Base-by-base conservation (phyloP, 306 rosid genomes). In the Vicia villosa region DNA sequence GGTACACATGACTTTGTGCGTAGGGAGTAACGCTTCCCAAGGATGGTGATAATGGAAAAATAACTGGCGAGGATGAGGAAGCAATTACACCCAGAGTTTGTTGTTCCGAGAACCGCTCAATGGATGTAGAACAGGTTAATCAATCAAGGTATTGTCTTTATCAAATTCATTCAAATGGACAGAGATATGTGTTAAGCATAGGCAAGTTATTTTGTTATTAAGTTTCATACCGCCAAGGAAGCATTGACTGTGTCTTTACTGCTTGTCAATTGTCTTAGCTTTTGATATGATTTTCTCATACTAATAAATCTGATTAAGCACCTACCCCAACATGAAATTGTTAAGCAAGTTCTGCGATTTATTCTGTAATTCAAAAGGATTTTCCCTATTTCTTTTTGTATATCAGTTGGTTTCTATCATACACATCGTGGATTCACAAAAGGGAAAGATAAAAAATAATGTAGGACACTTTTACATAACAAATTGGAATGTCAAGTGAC, bases 21-120 rank as follows among this genome's bases (percentile, higher is more conserved):
- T 74, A 92, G 98, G 92, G 83, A 63, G 86, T 80, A 68, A 78
- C 68, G 65, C 83, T 87, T 86, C 79, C 96, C 17, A 78, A 81
- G 19, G 89, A 78, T 74, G 83, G 75, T 70, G 50, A 74, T 79
- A 62, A 61, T 69, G 87, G 86, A 83, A 86, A 74, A 62, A 34
- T 74, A 64, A 80, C 76, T 55, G 82, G 83, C 63, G 72, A 67
- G 26, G 61, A 78, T 49, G 72, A 65, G 20, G 94, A 85, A 65
- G 77, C 87, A 57, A 77, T 77, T 54, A 63, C 16, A 38, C 74
- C 65, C 16, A 73, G 36, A 66, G 81, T 68, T 74, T 65, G 66
- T 45, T 32, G 64, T 66, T 68, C 84, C 1, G 74, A 70, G 69
- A 75, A 40, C 76, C 58, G n/a, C 32, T 32, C 71, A 58, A 30